These are phyloP conservation scores for Podospora comata DNA, from an alignment of 495 filamentous ascomycete genomes.

Conservation along the genomic window DNA sequence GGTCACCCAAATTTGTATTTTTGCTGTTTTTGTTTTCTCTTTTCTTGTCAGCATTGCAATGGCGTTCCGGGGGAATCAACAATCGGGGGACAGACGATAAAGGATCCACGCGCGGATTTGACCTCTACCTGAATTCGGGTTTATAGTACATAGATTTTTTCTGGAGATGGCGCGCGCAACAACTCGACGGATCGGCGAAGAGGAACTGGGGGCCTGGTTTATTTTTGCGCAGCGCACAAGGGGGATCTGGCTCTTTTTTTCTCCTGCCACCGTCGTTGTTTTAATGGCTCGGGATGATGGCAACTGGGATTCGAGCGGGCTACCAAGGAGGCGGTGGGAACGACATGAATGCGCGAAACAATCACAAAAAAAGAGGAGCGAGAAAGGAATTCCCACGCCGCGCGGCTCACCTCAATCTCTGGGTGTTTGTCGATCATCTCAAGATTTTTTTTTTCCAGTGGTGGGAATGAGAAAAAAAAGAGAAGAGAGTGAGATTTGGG, in stretches of 20 bases:
- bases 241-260: neutral
- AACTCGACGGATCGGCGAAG: neutral
- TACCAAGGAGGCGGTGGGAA: neutral
- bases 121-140: neutral
- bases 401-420: neutral
- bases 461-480: neutral
- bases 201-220: neutral
- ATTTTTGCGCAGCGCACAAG: neutral
- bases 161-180: neutral
- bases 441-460: neutral
- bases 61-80: slow-evolving; percentile 38
- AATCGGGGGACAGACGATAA: neutral
- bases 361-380: neutral
- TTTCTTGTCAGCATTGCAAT: slow-evolving; percentile 51
- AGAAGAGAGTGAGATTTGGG: neutral
- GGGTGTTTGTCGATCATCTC: neutral
- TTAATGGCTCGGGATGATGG: neutral
- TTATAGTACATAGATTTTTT: neutral
- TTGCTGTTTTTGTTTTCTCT: slow-evolving; percentile 21
- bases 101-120: neutral
- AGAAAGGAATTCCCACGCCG: neutral
- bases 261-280: neutral
- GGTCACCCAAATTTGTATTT: slow-evolving; percentile 31
- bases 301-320: neutral
- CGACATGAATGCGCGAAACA: neutral